phyloP scores from a whole-genome alignment of 1,284 basidiomycete species.

The Malassezia furfur region DNA sequence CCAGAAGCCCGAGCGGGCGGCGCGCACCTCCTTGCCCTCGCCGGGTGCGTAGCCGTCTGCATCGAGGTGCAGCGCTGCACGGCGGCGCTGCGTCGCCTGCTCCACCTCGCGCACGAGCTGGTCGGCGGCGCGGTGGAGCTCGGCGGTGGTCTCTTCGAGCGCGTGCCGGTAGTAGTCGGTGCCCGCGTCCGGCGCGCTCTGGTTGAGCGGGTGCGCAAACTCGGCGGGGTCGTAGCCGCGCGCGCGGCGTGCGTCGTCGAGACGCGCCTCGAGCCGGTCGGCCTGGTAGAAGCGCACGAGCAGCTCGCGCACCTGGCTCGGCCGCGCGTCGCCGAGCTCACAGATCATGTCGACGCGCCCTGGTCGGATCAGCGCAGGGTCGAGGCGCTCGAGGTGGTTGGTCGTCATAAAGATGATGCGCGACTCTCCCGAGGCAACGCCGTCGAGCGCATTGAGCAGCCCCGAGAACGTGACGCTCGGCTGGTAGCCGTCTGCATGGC shows the following conservation, averaged over 20 bases:
- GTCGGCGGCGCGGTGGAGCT: conserved; percentile 1
- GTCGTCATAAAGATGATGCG: conserved; percentile 99
- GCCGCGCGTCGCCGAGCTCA: conserved; percentile 76
- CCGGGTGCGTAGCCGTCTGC: conserved; percentile 4
- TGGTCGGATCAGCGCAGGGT: conserved; percentile 85
- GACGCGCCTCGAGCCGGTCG: conserved; percentile 9
- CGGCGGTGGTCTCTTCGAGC: not conserved
- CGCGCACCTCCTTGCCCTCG: not conserved
- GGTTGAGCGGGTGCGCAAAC: not conserved
- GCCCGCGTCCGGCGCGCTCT: conserved; percentile 5
- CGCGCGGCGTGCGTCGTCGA: conserved; percentile 6
- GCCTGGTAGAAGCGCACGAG: conserved; percentile 72
- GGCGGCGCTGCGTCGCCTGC: conserved; percentile 13
- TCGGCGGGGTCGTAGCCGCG: conserved; percentile 9
- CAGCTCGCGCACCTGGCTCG: conserved; percentile 67
- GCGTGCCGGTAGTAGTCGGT: conserved; percentile 13
- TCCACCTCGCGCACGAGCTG: conserved; percentile 2
- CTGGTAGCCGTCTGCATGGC: conserved; percentile 32
- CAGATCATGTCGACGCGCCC: conserved; percentile 82
- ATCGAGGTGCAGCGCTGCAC: conserved; percentile 13
- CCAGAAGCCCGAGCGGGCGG: conserved; percentile 13
- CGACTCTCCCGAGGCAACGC: conserved; percentile 81
- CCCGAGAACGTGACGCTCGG: conserved; percentile 88
- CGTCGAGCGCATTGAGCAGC: conserved; percentile 91
- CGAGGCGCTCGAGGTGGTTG: conserved; percentile 65